These are phyloP conservation scores for Colletotrichum aenigma DNA, from an alignment of 2,329 filamentous ascomycete genomes.

Conservation along the genomic window DNA sequence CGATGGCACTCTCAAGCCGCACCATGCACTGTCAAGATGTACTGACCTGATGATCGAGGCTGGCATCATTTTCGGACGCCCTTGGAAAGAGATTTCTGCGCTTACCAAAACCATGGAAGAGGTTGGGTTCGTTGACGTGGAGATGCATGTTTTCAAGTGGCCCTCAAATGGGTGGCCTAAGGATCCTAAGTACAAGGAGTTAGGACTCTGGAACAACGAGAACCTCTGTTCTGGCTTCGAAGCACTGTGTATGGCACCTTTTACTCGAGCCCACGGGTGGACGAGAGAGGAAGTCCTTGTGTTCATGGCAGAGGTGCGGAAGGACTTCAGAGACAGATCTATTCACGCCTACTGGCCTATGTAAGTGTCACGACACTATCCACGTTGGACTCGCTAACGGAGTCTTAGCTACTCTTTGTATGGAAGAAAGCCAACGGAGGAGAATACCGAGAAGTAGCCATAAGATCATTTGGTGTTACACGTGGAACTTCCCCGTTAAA, in stretches of 20 bases:
- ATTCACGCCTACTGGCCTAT: conserved; percentile 36
- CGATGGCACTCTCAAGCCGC: conserved; percentile 37
- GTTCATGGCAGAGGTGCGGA: conserved; percentile 31
- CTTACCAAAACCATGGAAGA: conserved; percentile 27
- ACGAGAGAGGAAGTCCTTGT: conserved; percentile 31
- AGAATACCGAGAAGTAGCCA: rapidly evolving
- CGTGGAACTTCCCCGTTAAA: no score
- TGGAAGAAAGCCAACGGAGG: neutral
- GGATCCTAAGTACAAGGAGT: conserved; percentile 29
- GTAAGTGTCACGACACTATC: neutral
- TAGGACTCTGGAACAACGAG: conserved; percentile 27
- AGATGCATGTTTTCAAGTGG: conserved; percentile 30
- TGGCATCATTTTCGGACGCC: conserved; percentile 27
- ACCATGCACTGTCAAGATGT: conserved; percentile 24
- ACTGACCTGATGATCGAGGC: conserved; percentile 8
- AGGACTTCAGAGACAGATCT: conserved; percentile 28
- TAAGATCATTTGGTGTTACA: no score
- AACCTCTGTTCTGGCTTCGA: conserved; percentile 31
- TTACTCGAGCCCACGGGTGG: conserved; percentile 35
- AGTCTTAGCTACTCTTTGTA: neutral
- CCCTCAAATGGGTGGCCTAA: conserved; percentile 34
- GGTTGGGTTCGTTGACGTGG: conserved; percentile 34
- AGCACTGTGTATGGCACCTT: conserved; percentile 36
- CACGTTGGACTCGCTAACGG: neutral
- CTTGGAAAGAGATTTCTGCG: conserved; percentile 20